Conservation (phyloP, 108 stramenopile genomes). For the Mayamaea pseudoterrestris region DNA sequence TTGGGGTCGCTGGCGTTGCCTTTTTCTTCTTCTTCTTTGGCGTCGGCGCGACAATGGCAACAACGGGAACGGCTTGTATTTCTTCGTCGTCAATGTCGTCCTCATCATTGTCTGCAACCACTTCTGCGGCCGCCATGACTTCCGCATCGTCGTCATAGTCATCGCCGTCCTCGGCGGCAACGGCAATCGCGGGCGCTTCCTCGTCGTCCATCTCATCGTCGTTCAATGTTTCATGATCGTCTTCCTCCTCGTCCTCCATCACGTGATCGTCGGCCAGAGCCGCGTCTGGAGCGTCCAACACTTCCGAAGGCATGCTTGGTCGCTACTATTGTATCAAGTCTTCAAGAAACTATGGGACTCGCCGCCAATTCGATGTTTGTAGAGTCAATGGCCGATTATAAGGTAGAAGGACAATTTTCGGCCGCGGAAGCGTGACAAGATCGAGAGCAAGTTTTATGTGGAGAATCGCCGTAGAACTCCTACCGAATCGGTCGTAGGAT, state of each 20-base stretch:
- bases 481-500: no score
- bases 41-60: slow-evolving; percentile 9
- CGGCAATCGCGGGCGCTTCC: slow-evolving; percentile 15
- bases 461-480: no score
- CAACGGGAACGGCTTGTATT: slow-evolving; percentile 16
- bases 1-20: slow-evolving; percentile 10
- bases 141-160: slow-evolving; percentile 14
- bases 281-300: slow-evolving; percentile 2
- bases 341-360: no score
- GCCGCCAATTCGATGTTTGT: no score
- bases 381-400: no score
- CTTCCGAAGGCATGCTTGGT: no score
- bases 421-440: no score
- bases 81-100: slow-evolving; percentile 19
- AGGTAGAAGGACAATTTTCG: no score
- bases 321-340: no score
- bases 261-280: slow-evolving; percentile 7
- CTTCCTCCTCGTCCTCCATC: slow-evolving; percentile 18
- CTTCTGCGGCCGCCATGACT: slow-evolving; percentile 9
- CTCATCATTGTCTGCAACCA: slow-evolving; percentile 8
- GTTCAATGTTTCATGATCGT: slow-evolving; percentile 3
- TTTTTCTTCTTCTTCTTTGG: slow-evolving; percentile 16
- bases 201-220: slow-evolving; percentile 27
- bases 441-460: no score
- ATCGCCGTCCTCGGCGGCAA: slow-evolving; percentile 13